Evolutionary conservation across 768 basidiomycete species (phyloP).

Genomic region (Psilocybe tampanensis): DNA sequence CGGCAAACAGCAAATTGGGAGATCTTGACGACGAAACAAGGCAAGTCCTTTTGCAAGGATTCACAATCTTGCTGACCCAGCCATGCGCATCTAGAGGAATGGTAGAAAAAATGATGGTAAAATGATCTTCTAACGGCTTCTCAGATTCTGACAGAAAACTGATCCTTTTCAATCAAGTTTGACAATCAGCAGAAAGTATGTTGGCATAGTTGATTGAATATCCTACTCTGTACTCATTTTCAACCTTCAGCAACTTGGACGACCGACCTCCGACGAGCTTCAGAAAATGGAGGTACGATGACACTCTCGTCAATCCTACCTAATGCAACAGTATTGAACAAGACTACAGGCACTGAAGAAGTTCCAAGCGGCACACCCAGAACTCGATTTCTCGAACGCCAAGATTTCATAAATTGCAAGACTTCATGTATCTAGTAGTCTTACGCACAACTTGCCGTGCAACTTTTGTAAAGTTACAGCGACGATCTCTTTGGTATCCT

Average conservation of each 20-base stretch:
- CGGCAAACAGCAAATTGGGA: conserved; percentile 92
- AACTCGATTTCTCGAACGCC: conserved; percentile 92
- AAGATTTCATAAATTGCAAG: conserved; percentile 66
- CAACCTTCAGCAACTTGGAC: conserved; percentile 80
- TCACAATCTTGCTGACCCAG: background rate
- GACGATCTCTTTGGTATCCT: background rate
- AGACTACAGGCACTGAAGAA: conserved; percentile 73
- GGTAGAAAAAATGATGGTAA: conserved; percentile 99
- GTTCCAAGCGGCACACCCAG: conserved; percentile 89
- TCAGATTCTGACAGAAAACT: conserved; percentile 3
- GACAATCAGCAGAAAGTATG: conserved; percentile 77
- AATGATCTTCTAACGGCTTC: background rate
- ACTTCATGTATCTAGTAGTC: background rate
- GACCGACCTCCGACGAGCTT: conserved; percentile 91
- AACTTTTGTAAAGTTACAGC: background rate
- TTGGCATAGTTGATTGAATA: background rate
- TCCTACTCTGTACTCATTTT: background rate
- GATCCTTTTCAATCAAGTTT: conserved; percentile 45
- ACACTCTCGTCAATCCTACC: too few species aligned
- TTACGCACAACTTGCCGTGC: background rate
- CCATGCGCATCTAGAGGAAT: conserved; percentile 63
- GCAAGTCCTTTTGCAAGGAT: conserved; percentile 35
- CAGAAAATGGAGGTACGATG: conserved; percentile 83
- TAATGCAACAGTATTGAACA: background rate
- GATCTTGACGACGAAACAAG: conserved; percentile 96